Conservation (phyloP, 768 basidiomycete genomes). For the Sporobolomyces pararoseus region DNA sequence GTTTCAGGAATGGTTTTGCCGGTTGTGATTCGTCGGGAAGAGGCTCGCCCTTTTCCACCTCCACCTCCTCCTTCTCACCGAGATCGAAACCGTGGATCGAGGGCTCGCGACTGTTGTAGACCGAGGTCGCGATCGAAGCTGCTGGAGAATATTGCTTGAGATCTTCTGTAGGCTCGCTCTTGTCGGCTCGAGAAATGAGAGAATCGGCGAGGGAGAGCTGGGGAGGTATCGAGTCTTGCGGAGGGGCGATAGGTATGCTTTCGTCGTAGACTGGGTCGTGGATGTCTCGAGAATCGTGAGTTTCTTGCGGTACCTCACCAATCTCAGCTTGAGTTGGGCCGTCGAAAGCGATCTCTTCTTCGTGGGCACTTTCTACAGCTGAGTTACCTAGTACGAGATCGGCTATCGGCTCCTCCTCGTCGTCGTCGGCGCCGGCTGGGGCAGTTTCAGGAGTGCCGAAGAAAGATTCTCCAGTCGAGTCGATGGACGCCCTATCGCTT, state of each 20-base stretch:
- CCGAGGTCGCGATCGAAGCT: background rate
- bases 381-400: background rate
- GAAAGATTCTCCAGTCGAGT: constrained; percentile 2
- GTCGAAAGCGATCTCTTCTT: constrained; percentile 15
- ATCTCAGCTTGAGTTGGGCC: background rate
- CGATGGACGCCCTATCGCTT: background rate
- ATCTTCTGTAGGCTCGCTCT: background rate
- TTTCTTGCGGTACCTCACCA: no score
- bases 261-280: no score
- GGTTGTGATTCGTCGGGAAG: background rate
- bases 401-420: background rate
- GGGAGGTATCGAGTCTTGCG: no score
- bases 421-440: background rate
- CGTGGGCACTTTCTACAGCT: background rate
- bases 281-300: no score
- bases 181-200: background rate
- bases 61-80: background rate
- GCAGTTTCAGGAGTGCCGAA: constrained; percentile 13
- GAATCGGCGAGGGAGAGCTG: background rate
- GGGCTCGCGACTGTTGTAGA: constrained; percentile 7
- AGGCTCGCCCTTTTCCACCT: no score
- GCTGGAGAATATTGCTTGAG: background rate
- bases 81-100: background rate
- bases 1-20: background rate
- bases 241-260: no score